Percentiles rank a stretch among this genome's conserved stretches.
Conservation (phyloP, 2,329 filamentous ascomycete genomes). For the Aspergillus fumigatus region DNA sequence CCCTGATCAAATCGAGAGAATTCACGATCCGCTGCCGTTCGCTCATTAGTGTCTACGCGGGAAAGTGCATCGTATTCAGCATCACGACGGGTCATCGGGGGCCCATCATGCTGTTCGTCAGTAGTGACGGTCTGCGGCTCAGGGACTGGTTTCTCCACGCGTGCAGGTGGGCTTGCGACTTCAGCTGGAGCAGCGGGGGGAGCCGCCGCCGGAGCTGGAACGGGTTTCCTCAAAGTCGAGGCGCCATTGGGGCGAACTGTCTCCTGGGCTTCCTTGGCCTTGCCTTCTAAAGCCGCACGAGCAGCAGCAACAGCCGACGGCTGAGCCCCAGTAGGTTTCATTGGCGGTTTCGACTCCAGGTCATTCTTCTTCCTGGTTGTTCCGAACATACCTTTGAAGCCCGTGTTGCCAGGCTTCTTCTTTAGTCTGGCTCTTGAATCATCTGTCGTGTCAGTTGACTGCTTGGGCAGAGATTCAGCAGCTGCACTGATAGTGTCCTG, state of each 20-base stretch:
- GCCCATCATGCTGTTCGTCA: conserved; percentile 18
- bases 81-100: conserved; percentile 44
- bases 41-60: conserved; percentile 52
- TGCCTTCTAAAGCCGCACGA: conserved; percentile 39
- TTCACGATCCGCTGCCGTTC: conserved; percentile 42
- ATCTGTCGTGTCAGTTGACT: conserved; percentile 26
- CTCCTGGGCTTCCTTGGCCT: conserved; percentile 31
- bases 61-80: conserved; percentile 55
- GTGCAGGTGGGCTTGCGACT: conserved; percentile 6
- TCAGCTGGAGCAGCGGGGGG: conserved; percentile 6
- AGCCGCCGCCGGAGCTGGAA: conserved; percentile 15
- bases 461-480: conserved; percentile 29
- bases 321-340: conserved; percentile 31
- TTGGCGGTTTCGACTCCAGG: conserved; percentile 17
- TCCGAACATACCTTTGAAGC: conserved; percentile 43
- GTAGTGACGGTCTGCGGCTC: conserved; percentile 10
- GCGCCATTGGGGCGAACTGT: conserved; percentile 20
- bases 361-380: conserved; percentile 37
- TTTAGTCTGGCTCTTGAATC: conserved; percentile 40
- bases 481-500: conserved; percentile 16
- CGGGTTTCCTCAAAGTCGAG: conserved; percentile 30
- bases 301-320: conserved; percentile 40
- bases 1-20: conserved; percentile 80
- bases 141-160: conserved; percentile 11
- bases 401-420: conserved; percentile 39